Conservation (phyloP, 2,329 filamentous ascomycete species). For the Colletotrichum musicola region DNA sequence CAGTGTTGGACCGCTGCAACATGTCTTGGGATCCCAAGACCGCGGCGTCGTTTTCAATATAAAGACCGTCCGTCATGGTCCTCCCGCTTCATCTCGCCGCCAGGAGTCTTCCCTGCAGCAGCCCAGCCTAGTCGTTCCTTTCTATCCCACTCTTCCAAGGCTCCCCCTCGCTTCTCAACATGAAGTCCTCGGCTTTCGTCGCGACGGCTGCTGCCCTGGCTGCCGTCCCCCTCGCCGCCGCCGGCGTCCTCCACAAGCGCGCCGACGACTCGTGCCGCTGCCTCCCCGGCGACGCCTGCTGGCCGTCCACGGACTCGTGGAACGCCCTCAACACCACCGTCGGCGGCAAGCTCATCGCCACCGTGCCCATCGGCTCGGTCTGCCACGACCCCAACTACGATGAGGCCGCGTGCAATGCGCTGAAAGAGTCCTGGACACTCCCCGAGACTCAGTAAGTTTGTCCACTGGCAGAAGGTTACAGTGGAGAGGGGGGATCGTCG, state of each 20-base stretch:
- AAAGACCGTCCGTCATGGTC: conserved; percentile 33
- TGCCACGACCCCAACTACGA: conserved; percentile 65
- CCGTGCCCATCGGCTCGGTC: conserved; percentile 62
- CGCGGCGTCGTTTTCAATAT: conserved; percentile 20
- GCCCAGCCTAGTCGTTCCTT: conserved; percentile 37
- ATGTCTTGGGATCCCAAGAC: background rate
- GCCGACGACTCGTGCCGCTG: conserved; percentile 52
- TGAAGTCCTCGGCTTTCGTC: conserved; percentile 33
- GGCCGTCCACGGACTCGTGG: conserved; percentile 64
- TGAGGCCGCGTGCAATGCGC: conserved; percentile 53
- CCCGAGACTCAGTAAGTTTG: conserved; percentile 51
- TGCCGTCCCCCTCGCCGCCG: conserved; percentile 29
- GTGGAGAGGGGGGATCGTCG: background rate
- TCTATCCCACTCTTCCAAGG: conserved; percentile 11
- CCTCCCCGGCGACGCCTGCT: conserved; percentile 65
- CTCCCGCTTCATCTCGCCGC: conserved; percentile 17
- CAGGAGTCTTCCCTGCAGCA: conserved; percentile 37
- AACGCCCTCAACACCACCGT: conserved; percentile 63
- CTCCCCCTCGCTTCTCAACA: conserved; percentile 22
- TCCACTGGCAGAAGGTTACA: background rate
- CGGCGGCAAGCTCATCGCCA: conserved; percentile 63
- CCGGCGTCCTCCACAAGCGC: conserved; percentile 33
- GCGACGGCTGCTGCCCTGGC: conserved; percentile 27
- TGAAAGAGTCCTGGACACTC: conserved; percentile 51
- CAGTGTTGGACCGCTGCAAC: background rate